phyloP scores from a whole-genome alignment of 179 eudicot genomes.

The Spergularia azorica region DNA sequence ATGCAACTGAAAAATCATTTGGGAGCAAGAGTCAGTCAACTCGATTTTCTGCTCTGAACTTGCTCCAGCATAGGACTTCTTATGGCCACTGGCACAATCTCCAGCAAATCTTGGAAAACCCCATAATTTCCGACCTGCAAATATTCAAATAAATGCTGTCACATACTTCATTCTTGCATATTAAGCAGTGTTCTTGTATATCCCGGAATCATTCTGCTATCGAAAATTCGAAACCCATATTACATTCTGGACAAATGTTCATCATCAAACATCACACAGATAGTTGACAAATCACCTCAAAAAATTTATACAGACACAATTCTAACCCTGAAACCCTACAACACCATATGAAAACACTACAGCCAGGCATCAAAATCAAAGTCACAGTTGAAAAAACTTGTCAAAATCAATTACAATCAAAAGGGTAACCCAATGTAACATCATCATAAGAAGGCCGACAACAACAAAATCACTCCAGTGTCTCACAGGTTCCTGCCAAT shows the following conservation, averaged over 20 bases:
- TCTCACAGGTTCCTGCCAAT: too few relatives aligned
- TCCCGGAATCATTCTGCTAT: background rate
- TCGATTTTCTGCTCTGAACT: slow-evolving; percentile 74
- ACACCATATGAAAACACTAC: background rate
- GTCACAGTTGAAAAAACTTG: background rate
- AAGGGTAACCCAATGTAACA: background rate
- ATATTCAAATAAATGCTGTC: slow-evolving; percentile 4
- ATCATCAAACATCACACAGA: background rate
- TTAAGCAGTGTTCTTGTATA: background rate
- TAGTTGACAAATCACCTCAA: background rate
- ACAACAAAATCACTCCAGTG: background rate
- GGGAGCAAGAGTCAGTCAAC: slow-evolving; percentile 82
- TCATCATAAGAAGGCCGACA: background rate
- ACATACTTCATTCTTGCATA: background rate
- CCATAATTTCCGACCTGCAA: slow-evolving; percentile 81
- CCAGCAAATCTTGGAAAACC: slow-evolving; percentile 91
- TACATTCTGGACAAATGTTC: slow-evolving; percentile 2
- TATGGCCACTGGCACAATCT: slow-evolving; percentile 84
- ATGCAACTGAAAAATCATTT: slow-evolving; percentile 93
- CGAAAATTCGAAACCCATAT: background rate
- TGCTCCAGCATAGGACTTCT: slow-evolving; percentile 57
- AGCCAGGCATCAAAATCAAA: background rate
- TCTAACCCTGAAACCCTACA: background rate
- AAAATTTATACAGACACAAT: background rate
- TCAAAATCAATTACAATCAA: background rate